phyloP scores from a whole-genome alignment of 1,284 basidiomycete genomes.

The Phylloboletellus chloephorus region DNA sequence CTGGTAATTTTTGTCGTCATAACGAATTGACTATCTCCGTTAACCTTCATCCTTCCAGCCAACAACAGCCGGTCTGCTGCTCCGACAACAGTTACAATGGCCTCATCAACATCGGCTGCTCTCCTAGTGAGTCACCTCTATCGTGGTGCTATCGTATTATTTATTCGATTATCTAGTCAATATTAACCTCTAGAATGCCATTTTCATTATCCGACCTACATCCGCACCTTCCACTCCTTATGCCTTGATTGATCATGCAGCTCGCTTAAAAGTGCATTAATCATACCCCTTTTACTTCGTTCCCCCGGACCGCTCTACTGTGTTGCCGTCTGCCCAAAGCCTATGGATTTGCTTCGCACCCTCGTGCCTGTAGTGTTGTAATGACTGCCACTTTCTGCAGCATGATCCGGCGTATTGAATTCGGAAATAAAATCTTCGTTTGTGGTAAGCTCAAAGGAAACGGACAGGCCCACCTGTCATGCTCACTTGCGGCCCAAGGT shows the following conservation, averaged over 20 bases:
- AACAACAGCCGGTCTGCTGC: conserved; percentile 42
- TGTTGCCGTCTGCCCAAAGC: not conserved
- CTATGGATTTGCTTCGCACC: not conserved
- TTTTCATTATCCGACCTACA: not conserved
- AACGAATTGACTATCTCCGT: no score
- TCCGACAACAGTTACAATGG: conserved; percentile 36
- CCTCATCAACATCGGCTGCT: conserved; percentile 41
- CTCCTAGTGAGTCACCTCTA: conserved; percentile 35
- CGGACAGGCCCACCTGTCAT: no score
- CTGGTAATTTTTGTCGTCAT: conserved; percentile 31
- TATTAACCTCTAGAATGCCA: conserved; percentile 24
- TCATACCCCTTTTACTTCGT: conserved; percentile 15
- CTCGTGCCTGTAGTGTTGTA: conserved; percentile 1
- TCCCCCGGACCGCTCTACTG: not conserved
- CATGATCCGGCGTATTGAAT: not conserved
- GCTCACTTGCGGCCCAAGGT: no score
- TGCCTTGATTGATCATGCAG: conserved; percentile 3
- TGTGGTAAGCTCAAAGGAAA: no score
- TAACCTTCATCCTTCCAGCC: conserved; percentile 25
- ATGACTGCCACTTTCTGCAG: not conserved
- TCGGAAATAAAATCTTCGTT: not conserved
- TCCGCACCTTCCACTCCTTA: conserved; percentile 20
- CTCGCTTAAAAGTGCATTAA: conserved; percentile 5
- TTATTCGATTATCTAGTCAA: conserved; percentile 29
- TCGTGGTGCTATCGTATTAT: not conserved